Conservation (phyloP, 1,139 yeast species). For the Eremothecium coryli region DNA sequence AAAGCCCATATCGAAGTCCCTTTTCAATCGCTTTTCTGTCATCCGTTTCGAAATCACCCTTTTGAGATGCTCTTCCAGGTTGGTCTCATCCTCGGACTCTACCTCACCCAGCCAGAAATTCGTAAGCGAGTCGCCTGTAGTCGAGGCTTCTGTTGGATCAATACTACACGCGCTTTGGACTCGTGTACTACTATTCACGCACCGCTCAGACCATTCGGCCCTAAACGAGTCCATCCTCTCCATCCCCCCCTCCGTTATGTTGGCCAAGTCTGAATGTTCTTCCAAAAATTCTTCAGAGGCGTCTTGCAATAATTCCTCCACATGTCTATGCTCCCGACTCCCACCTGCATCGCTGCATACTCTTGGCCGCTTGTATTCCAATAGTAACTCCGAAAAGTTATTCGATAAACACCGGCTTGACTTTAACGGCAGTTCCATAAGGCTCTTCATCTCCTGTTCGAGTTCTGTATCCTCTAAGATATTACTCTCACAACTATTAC, state of each 20-base stretch:
- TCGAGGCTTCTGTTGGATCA: constrained; percentile 18
- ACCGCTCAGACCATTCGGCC: no score
- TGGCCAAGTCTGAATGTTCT: no score
- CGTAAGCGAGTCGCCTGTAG: constrained; percentile 25
- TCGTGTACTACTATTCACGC: no score
- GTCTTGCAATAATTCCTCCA: constrained; percentile 26
- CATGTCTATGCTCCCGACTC: constrained; percentile 6
- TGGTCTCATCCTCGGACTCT: constrained; percentile 5
- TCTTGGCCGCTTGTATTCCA: constrained; percentile 1
- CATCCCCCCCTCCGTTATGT: no score
- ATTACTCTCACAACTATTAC: constrained; percentile 1
- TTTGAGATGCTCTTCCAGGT: neutral
- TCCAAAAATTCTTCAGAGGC: no score
- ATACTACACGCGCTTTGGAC: constrained; percentile 14
- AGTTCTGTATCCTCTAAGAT: constrained; percentile 1
- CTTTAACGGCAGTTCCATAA: constrained; percentile 24
- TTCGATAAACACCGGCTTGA: constrained; percentile 12
- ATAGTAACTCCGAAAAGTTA: constrained; percentile 20
- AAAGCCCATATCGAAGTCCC: neutral
- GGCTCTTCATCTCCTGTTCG: constrained; percentile 7
- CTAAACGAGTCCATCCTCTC: constrained; percentile 7
- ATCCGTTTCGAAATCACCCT: neutral
- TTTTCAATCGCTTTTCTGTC: neutral
- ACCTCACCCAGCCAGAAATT: constrained; percentile 27
- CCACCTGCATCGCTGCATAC: neutral